These are phyloP conservation scores for Hygrophorus russula DNA, from an alignment of 768 basidiomycete species.

Conservation along the genomic window DNA sequence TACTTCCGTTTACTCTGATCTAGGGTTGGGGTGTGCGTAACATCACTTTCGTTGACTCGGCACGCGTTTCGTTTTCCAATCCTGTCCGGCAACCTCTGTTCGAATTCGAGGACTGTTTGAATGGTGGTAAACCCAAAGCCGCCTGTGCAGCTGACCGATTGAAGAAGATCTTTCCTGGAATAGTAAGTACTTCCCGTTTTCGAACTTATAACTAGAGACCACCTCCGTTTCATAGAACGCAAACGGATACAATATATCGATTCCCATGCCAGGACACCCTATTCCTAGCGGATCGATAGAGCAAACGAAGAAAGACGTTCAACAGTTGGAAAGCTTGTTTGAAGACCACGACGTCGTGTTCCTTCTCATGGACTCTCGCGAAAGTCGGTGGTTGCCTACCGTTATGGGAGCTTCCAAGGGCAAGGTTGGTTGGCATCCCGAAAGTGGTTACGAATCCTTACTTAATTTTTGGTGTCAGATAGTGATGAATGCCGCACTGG, in stretches of 20 bases:
- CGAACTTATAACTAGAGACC: background rate
- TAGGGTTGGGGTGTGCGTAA: conserved; percentile 95
- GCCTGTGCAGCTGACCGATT: conserved; percentile 78
- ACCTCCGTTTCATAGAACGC: conserved; percentile 49
- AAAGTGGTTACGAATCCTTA: background rate
- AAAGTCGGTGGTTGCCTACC: conserved; percentile 94
- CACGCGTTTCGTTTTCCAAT: conserved; percentile 90
- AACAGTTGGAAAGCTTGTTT: conserved; percentile 63
- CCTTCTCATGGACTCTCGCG: conserved; percentile 95
- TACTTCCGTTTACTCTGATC: background rate
- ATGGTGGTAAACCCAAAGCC: conserved; percentile 92
- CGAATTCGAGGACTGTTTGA: conserved; percentile 85
- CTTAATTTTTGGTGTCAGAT: conserved; percentile 34
- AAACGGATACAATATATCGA: conserved; percentile 61
- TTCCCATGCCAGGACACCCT: conserved; percentile 98
- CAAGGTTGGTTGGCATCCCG: conserved; percentile 41
- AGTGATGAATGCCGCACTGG: conserved; percentile 88
- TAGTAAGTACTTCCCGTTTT: conserved; percentile 42
- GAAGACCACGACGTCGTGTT: conserved; percentile 85
- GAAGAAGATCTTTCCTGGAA: conserved; percentile 85
- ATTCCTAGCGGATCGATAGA: conserved; percentile 48
- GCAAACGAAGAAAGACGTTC: conserved; percentile 57
- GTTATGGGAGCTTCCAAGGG: conserved; percentile 75
- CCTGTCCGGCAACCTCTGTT: conserved; percentile 96
- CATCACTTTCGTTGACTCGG: conserved; percentile 89